Percentiles rank a stretch among this genome's conserved stretches.
Conservation (phyloP, 306 rosid genomes). For the Hylodesmum podocarpum region DNA sequence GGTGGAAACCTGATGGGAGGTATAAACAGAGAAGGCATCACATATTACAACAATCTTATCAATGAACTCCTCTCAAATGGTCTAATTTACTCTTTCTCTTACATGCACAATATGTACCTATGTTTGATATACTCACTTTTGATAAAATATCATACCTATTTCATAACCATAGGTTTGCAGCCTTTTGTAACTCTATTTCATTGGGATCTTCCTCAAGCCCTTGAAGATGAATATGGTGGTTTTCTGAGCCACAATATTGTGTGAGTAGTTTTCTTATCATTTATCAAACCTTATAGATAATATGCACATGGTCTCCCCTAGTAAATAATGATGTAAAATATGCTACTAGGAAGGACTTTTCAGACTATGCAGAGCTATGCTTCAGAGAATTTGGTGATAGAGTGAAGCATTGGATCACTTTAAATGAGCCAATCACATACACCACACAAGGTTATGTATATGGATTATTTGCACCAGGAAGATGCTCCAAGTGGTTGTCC, state of each 20-base stretch:
- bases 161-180: slow-evolving; percentile 31
- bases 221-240: slow-evolving; percentile 60
- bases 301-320: background rate
- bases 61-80: slow-evolving; percentile 56
- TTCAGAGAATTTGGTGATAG: slow-evolving; percentile 58
- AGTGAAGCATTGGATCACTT: slow-evolving; percentile 58
- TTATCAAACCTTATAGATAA: background rate
- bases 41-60: slow-evolving; percentile 57
- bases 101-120: background rate
- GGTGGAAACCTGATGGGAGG: slow-evolving; percentile 53
- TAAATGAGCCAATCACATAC: slow-evolving; percentile 50
- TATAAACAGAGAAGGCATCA: slow-evolving; percentile 47
- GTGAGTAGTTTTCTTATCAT: slow-evolving; percentile 28
- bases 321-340: background rate
- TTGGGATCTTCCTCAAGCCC: slow-evolving; percentile 61
- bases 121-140: background rate
- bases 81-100: background rate
- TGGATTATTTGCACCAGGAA: slow-evolving; percentile 47
- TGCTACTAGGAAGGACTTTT: slow-evolving; percentile 39
- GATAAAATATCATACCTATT: background rate
- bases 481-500: slow-evolving; percentile 44
- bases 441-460: slow-evolving; percentile 22
- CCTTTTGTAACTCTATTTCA: slow-evolving; percentile 58
- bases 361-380: slow-evolving; percentile 52
- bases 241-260: slow-evolving; percentile 46